Base-by-base conservation (phyloP, 2,329 filamentous ascomycete species). In the Elsinoe necatrix region DNA sequence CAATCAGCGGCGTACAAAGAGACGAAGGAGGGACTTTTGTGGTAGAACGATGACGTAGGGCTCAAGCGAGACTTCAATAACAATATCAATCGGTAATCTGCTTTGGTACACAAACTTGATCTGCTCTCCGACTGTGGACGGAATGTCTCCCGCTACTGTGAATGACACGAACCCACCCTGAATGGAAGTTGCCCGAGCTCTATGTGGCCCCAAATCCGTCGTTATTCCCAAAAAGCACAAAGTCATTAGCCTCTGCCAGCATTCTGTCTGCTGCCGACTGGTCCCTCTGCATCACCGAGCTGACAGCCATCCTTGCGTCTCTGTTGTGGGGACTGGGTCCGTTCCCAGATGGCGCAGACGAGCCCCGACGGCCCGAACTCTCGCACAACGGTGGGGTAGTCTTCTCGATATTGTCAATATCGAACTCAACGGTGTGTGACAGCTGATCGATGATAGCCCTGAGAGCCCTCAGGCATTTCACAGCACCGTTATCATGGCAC, bases 361-460 rank as follows among this genome's bases (percentile, higher is more conserved):
- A 29, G 16, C 20, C 12, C 27, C 21, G 29, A 9, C 21, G 37
- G 20, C n/a, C 25, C 11, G 25, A 35, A 2, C 41, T 41, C 18
- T 37, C 48, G 18, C 54, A 56, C 14, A 56, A n/a, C 29, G 23
- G 9, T 1, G 54, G 54, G 16, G 54, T 56, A 2, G 42, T 34
- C 25, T 31, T 39, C 54, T 56, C 54, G 31, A 56, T 56, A 12
- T 20, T 39, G 21, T 56, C 54, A n/a, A 56, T 31, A 20, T 56
- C 54, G 42, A 56, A 56, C 20, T 56, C 39, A 4, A 56, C 54
- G 6, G 54, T 56, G 23, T 56, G 54, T 4, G 54, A 56, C 4
- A 56, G 42, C 29, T 48, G 54, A 16, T 56, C 27, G 12, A 56
- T 27, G 11, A 56, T 20, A 2, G 41, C 54, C 14, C 41, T 27